These are phyloP conservation scores for Thalassiosira hispida DNA, from an alignment of 352 stramenopile genomes.

Conservation along the genomic window DNA sequence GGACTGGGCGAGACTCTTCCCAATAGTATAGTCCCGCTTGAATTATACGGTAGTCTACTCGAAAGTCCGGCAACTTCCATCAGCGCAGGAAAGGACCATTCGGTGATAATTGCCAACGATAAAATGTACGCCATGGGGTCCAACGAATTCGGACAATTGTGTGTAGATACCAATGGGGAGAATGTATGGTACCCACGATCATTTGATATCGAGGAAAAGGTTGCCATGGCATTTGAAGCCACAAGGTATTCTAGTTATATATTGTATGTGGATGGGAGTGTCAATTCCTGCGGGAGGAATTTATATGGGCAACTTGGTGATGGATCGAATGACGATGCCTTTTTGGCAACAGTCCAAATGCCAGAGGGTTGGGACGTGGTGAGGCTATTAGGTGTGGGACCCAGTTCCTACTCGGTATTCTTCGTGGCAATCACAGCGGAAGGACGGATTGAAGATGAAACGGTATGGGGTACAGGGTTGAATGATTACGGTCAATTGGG, in stretches of 20 bases:
- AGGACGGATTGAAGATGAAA: conserved; percentile 30
- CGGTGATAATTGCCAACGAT: conserved; percentile 36
- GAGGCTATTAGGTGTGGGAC: conserved; percentile 36
- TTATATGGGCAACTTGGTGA: conserved; percentile 51
- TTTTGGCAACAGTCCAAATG: conserved; percentile 16
- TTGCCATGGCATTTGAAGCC: conserved; percentile 36
- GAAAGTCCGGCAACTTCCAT: conserved; percentile 15
- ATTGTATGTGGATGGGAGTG: conserved; percentile 45
- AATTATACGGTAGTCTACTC: background rate
- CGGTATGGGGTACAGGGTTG: conserved; percentile 36
- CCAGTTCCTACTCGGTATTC: conserved; percentile 46
- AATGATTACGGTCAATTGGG: conserved; percentile 56
- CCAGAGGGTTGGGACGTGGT: conserved; percentile 9
- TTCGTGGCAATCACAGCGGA: no score
- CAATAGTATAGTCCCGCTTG: conserved; percentile 12
- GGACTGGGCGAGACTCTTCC: conserved; percentile 23
- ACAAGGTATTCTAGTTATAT: conserved; percentile 39
- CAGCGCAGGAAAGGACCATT: conserved; percentile 48
- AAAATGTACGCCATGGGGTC: conserved; percentile 43
- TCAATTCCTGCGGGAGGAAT: conserved; percentile 50
- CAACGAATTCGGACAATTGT: conserved; percentile 54
- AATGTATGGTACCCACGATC: conserved; percentile 27
- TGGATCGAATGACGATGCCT: conserved; percentile 36
- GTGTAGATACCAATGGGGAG: conserved; percentile 45
- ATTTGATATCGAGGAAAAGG: conserved; percentile 20